Conservation (phyloP, 192 early-diverging fungal genomes). For the Umbelopsis ramanniana region DNA sequence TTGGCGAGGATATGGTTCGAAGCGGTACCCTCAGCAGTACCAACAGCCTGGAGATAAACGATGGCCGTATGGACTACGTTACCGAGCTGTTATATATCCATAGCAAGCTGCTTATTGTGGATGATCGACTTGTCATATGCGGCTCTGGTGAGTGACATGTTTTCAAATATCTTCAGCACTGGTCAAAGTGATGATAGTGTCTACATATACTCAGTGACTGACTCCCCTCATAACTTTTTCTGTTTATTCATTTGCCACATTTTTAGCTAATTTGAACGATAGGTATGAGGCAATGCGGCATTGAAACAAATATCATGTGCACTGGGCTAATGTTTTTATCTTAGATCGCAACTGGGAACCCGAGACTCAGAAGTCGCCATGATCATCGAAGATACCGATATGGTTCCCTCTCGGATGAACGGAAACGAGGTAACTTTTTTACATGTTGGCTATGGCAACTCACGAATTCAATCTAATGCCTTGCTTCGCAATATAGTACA, state of each 20-base stretch:
- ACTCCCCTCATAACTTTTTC: no score
- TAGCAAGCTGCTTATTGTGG: constrained; percentile 86
- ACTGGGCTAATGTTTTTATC: no score
- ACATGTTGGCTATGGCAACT: neutral
- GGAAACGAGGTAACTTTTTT: constrained; percentile 52
- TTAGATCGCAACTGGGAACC: constrained; percentile 82
- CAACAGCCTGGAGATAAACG: constrained; percentile 18
- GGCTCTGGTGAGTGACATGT: constrained; percentile 63
- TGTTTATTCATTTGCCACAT: no score
- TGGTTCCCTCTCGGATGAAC: constrained; percentile 72
- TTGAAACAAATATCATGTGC: no score
- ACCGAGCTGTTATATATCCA: constrained; percentile 89
- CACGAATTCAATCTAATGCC: neutral
- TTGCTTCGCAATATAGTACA: constrained; percentile 44
- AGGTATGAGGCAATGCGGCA: constrained; percentile 19
- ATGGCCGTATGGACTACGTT: constrained; percentile 54
- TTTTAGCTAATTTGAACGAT: constrained; percentile 41
- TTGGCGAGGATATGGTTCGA: constrained; percentile 17
- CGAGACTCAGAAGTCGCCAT: constrained; percentile 90
- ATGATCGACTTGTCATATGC: constrained; percentile 81
- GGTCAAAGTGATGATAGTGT: no score
- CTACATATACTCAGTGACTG: no score
- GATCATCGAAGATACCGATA: constrained; percentile 77
- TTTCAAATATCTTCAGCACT: neutral
- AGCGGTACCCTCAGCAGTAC: constrained; percentile 11